Base-by-base conservation (phyloP, 495 filamentous ascomycete genomes). In the Talaromyces thailandensis region DNA sequence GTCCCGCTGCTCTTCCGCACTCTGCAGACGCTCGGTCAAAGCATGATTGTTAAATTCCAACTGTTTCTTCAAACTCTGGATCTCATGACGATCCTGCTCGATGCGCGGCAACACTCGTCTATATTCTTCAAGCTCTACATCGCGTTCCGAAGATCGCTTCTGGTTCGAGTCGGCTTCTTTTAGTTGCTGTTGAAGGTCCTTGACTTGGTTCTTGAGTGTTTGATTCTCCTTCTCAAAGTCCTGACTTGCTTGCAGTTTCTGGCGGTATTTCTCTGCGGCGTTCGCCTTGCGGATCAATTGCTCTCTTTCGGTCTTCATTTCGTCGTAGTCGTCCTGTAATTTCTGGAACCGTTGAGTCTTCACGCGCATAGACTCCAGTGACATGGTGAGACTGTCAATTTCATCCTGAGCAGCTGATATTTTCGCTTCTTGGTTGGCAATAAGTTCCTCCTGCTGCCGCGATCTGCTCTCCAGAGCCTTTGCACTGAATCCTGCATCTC, bases 221-320 rank as follows among this genome's bases (percentile, higher is more conserved):
- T 84, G 79, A 61, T 90, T 86, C 68, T 92, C 88, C 70, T 85
- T 88, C 71, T 91, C 84, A 48, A 90, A 76, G 60, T 83, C 82
- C 64, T 88, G 83, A 64, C 85, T 87, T 35, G 85, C 82, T 69
- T 93, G 84, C 23, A 91, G 75, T 70, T 93, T 92, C 68, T 88
- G 85, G 64, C 86, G 84, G 65, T 88, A 87, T 62, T 89, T 88
- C 61, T 91, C 88, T 0, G 84, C 81, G 16, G 82, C 84, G 66
- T 91, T 95, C 26, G 90, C 88, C 69, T 90, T 91, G 71, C 89
- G 88, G n/a, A 82, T 77, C 7, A 93, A 81, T 63, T 91, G 84
- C 60, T 88, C 87, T 40, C 86, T 84, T 57, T 92, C 86, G 18
- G 82, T 84, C 62, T 86, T 87, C 40, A 93, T 80, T 62, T 90